Evolutionary conservation across 176 grass and related monocot species (phyloP).

Genomic region (Pharus latifolius): DNA sequence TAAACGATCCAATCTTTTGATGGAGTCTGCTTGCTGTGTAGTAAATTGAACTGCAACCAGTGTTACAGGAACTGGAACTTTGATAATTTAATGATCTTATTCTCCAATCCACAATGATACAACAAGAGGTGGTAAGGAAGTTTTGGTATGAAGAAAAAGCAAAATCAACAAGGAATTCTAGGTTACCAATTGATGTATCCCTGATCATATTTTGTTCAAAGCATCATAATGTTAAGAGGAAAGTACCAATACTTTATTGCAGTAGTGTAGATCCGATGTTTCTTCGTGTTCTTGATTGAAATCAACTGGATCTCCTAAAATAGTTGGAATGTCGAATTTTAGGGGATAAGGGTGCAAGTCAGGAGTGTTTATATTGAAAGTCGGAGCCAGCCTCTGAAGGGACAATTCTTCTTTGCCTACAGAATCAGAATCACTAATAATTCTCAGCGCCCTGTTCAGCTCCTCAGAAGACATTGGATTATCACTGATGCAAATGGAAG

Average conservation of each 20-base stretch:
- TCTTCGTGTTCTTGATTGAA: neutral
- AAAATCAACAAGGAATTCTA: neutral
- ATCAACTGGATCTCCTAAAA: neutral
- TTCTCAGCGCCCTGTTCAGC: slow-evolving; percentile 56
- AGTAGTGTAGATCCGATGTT: neutral
- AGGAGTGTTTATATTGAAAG: slow-evolving; percentile 85
- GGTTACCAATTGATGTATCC: neutral
- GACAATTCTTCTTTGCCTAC: slow-evolving; percentile 83
- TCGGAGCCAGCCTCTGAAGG: slow-evolving; percentile 59
- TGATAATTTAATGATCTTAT: neutral
- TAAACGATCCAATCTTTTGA: neutral
- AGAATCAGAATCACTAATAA: slow-evolving; percentile 85
- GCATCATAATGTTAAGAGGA: neutral
- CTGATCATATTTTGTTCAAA: neutral
- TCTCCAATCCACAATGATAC: neutral
- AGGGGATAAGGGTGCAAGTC: slow-evolving; percentile 90
- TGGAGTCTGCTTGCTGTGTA: neutral
- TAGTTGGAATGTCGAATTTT: slow-evolving; percentile 3
- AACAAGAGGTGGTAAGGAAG: neutral
- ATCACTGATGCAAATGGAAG: slow-evolving; percentile 71
- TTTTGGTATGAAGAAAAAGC: neutral
- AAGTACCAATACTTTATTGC: neutral
- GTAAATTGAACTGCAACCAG: neutral
- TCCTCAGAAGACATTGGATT: slow-evolving; percentile 78
- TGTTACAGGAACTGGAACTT: neutral